phyloP scores from a whole-genome alignment of 2,329 filamentous ascomycete genomes.

The Epichloe uncinata region DNA sequence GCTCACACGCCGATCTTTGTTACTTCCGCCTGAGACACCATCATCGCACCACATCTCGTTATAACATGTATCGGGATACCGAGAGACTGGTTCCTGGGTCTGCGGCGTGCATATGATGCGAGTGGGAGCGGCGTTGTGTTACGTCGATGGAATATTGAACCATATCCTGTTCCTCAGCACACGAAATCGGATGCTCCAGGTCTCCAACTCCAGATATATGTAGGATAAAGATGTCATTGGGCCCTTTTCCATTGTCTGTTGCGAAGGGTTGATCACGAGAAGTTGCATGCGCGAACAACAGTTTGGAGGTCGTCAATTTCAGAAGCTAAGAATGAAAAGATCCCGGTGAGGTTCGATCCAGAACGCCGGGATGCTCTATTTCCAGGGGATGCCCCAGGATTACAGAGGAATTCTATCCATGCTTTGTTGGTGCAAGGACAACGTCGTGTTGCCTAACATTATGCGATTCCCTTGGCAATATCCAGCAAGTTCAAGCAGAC shows the following conservation, averaged over 20 bases:
- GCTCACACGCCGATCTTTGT: neutral
- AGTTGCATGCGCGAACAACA: too few species aligned
- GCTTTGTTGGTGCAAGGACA: neutral
- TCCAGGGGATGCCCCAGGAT: neutral
- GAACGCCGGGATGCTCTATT: neutral
- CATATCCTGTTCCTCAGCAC: neutral
- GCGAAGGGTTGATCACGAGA: too few species aligned
- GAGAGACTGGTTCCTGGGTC: constrained; percentile 2
- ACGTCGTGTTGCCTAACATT: neutral
- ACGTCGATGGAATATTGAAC: neutral
- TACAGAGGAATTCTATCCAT: neutral
- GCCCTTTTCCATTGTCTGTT: neutral
- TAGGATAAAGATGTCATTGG: neutral
- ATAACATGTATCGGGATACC: neutral
- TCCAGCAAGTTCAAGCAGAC: neutral
- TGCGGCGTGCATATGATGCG: neutral
- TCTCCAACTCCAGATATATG: neutral
- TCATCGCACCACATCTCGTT: constrained; percentile 1
- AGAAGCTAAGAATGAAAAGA: neutral
- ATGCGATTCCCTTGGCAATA: neutral
- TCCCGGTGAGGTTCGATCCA: neutral
- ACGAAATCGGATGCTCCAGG: neutral
- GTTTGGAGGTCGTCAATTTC: neutral
- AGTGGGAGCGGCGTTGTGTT: neutral
- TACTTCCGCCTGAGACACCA: neutral